Percentiles rank a stretch among this genome's conserved stretches.
These are phyloP conservation scores for Hyaloperonospora arabidopsidis DNA, from an alignment of 352 stramenopile genomes.

Conservation along the genomic window DNA sequence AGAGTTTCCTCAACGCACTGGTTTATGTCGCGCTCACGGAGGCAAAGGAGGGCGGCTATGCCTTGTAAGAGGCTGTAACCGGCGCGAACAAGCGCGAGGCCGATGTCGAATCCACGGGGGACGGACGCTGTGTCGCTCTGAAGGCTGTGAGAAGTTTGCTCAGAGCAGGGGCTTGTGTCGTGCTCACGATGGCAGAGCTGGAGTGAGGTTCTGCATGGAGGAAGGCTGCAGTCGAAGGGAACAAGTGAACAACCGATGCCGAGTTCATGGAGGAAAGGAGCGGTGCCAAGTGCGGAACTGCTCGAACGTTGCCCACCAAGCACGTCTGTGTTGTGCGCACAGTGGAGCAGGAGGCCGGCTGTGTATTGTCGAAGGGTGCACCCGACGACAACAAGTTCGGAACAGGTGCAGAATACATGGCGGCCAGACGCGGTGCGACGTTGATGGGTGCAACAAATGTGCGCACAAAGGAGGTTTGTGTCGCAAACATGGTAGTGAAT, in stretches of 20 bases:
- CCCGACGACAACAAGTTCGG: slow-evolving; percentile 50
- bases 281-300: slow-evolving; percentile 34
- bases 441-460: slow-evolving; percentile 55
- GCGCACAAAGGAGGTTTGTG: slow-evolving; percentile 51
- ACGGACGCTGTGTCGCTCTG: slow-evolving; percentile 24
- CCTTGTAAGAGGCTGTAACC: slow-evolving; percentile 10
- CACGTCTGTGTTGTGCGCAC: slow-evolving; percentile 41
- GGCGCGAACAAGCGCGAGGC: slow-evolving; percentile 12
- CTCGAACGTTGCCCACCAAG: slow-evolving; percentile 11
- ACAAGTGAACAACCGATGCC: slow-evolving; percentile 39
- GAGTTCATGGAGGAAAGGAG: slow-evolving; percentile 50
- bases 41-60: slow-evolving; percentile 13
- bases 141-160: slow-evolving; percentile 38
- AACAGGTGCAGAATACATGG: slow-evolving; percentile 51
- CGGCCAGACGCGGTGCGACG: slow-evolving; percentile 50
- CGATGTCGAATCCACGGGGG: slow-evolving; percentile 15
- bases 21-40: slow-evolving; percentile 13
- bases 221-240: slow-evolving; percentile 12
- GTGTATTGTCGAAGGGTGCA: slow-evolving; percentile 42
- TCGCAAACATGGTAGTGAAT: slow-evolving; percentile 52
- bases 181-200: slow-evolving; percentile 38
- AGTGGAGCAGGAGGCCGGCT: slow-evolving; percentile 39
- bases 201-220: slow-evolving; percentile 24
- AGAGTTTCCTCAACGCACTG: slow-evolving; percentile 13
- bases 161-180: slow-evolving; percentile 49